phyloP scores from a whole-genome alignment of 441 rosid species.

The Jatropha podagrica region DNA sequence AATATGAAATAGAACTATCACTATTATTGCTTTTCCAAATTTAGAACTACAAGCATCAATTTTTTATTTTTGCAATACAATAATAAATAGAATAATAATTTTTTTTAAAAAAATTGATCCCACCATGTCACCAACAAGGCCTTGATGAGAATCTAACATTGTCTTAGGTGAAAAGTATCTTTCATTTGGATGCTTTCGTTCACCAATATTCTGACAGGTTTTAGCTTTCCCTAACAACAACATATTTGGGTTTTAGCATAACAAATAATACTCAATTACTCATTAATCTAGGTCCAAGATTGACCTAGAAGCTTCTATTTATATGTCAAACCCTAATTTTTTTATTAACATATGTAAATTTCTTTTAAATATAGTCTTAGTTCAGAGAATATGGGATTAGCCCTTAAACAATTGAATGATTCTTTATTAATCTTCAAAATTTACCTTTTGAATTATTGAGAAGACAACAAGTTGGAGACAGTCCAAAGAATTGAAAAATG shows the following conservation, averaged over 20 bases:
- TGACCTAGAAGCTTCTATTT: background rate
- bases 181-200: conserved; percentile 16
- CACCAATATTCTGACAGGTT: conserved; percentile 11
- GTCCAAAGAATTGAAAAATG: background rate
- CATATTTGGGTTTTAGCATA: background rate
- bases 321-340: conserved; percentile 11
- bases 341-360: background rate
- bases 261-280: background rate
- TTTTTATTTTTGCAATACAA: too few species aligned
- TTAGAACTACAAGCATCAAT: too few species aligned
- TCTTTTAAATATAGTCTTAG: background rate
- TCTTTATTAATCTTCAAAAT: background rate
- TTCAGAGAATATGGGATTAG: background rate
- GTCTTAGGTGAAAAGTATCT: conserved; percentile 12
- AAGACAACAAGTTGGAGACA: conserved; percentile 27
- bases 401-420: conserved; percentile 2
- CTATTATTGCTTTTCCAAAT: too few species aligned
- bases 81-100: too few species aligned
- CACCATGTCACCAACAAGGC: background rate
- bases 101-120: background rate
- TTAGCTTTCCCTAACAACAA: background rate
- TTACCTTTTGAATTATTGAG: background rate
- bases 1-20: too few species aligned
- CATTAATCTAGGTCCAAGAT: background rate
- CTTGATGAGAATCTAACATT: background rate